Evolutionary conservation across 2,329 filamentous ascomycete genomes (phyloP).

Genomic region (Acarospora socialis): DNA sequence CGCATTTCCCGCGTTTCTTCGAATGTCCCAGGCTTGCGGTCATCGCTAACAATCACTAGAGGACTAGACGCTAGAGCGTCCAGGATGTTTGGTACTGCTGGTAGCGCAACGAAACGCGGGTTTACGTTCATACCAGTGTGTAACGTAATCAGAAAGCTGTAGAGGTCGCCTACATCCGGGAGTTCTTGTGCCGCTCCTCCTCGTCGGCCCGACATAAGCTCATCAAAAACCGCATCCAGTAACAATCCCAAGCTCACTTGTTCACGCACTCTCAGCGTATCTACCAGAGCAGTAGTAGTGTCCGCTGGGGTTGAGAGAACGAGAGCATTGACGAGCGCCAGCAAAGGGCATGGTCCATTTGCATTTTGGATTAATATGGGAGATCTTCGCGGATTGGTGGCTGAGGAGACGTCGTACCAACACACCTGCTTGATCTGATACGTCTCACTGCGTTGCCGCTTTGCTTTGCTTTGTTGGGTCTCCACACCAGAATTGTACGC

Average conservation of each 20-base stretch:
- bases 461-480: slow-evolving; percentile 12
- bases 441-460: slow-evolving; percentile 50
- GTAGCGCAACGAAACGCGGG: slow-evolving; percentile 59
- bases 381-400: slow-evolving; percentile 54
- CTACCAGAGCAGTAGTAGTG: slow-evolving; percentile 55
- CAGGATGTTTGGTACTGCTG: slow-evolving; percentile 30
- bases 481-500: not conserved
- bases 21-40: slow-evolving; percentile 53
- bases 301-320: slow-evolving; percentile 64
- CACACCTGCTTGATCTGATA: slow-evolving; percentile 87
- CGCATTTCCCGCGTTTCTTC: slow-evolving; percentile 76
- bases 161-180: slow-evolving; percentile 78
- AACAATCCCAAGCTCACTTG: slow-evolving; percentile 76
- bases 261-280: slow-evolving; percentile 64
- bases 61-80: slow-evolving; percentile 16
- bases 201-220: slow-evolving; percentile 66
- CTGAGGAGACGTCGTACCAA: slow-evolving; percentile 56
- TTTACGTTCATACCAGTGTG: slow-evolving; percentile 99
- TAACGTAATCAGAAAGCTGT: slow-evolving; percentile 71
- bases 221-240: slow-evolving; percentile 81
- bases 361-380: slow-evolving; percentile 85
- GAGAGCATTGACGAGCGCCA: slow-evolving; percentile 86
- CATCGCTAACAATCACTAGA: slow-evolving; percentile 4
- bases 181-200: slow-evolving; percentile 50
- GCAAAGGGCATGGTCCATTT: slow-evolving; percentile 85